Evolutionary conservation across 2,329 filamentous ascomycete genomes (phyloP), one percentile per base, ranked within the genome.

Genomic region (Mariannaea sp.): DNA sequence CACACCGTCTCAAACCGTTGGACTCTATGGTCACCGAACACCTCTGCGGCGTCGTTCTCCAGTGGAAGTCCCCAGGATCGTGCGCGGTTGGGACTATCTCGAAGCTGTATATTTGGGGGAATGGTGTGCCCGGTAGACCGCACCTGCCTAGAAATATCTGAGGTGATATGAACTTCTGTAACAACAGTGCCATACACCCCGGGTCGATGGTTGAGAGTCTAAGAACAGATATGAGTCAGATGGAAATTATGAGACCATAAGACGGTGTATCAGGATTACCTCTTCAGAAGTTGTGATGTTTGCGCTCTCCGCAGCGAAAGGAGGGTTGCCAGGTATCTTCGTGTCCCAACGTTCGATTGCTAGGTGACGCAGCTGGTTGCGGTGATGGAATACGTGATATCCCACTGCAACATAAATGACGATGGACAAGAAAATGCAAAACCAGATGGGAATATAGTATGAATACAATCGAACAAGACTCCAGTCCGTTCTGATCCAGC

Each of bases 381-480:
- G 77, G 57, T 80, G 77, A 49, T 80, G 80, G 59, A 85, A 84
- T 9, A 85, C 81, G 24, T 81, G 78, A 58, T 80, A 82, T 17
- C 82, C 82, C 30, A 85, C 80, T 1, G 79, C 78, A 7, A 80
- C 61, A 59, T 85, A 84, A 29, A 84, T 82, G 57, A 79, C 58
- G 16, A 77, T 74, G 0, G 81, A 84, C 14, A 81, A 59, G 14
- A 80, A 66, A 36, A 82, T 83, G 63, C 81, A 85, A 8, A 79
- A 70, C 82, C 82, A 85, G 32, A 85, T 83, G 1, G 82, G 82
- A 16, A 84, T 74, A 63, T 85, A 85, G 64, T 84, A 85, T 9
- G 80, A 79, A 61, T 79, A 84, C 12, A 85, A 81, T 14, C 82
- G 80, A 16, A 84, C 72, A 27, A 77, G 70, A 48, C 78, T 80